phyloP scores from a whole-genome alignment of 345 rosid genomes.

The Hypericum perforatum region DNA sequence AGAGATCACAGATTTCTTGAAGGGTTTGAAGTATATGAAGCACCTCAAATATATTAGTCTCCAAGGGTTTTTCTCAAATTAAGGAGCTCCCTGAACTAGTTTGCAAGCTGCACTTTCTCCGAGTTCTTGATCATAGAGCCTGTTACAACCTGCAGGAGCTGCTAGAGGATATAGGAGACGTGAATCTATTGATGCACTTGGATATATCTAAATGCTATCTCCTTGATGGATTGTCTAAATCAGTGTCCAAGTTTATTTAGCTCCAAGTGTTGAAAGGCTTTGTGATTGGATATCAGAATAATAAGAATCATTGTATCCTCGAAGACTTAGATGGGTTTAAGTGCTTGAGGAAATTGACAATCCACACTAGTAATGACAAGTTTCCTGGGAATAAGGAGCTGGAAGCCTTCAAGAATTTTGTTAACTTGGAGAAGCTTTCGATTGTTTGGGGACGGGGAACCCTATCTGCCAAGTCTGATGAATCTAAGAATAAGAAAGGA shows the following conservation, averaged over 20 bases:
- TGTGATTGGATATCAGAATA: constrained; percentile 10
- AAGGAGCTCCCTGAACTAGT: constrained; percentile 15
- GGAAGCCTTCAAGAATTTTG: background rate
- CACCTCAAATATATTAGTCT: constrained; percentile 28
- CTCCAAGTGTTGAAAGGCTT: constrained; percentile 33
- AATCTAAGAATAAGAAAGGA: too few relatives aligned
- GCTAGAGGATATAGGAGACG: constrained; percentile 16
- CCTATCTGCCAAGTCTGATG: too few relatives aligned
- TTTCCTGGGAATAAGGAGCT: background rate
- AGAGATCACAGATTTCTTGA: constrained; percentile 18
- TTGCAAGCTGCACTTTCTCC: constrained; percentile 13
- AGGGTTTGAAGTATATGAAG: constrained; percentile 12
- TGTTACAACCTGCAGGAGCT: constrained; percentile 31
- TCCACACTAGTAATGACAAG: constrained; percentile 9
- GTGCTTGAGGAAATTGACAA: constrained; percentile 32
- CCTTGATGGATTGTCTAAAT: constrained; percentile 27
- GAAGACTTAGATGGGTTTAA: background rate
- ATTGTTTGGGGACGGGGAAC: constrained; percentile 31
- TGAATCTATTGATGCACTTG: constrained; percentile 22
- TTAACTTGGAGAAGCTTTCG: constrained; percentile 16
- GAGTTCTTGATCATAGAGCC: constrained; percentile 28
- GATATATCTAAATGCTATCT: constrained; percentile 31
- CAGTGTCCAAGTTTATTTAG: constrained; percentile 11
- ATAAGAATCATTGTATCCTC: too few relatives aligned
- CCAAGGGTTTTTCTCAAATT: constrained; percentile 34